phyloP scores from a whole-genome alignment of 2,329 filamentous ascomycete species.

The Talaromyces islandicus region DNA sequence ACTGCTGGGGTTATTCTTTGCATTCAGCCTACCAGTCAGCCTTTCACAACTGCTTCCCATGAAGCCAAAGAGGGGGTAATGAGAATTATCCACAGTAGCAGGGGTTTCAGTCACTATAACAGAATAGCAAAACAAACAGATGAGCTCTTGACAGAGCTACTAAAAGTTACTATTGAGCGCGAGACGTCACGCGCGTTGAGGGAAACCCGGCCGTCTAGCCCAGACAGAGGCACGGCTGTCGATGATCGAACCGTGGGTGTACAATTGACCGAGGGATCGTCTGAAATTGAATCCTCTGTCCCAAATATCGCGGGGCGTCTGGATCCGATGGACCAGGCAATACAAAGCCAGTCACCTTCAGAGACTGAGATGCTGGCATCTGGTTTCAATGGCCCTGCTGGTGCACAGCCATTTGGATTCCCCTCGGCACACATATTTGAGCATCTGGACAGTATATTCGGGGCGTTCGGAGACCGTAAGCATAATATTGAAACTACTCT shows the following conservation, averaged over 20 bases:
- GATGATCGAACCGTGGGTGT: background rate
- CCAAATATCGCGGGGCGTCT: background rate
- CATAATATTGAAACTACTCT: background rate
- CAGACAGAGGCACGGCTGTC: background rate
- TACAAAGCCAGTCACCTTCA: background rate
- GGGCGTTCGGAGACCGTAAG: background rate
- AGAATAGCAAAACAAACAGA: slow-evolving; percentile 22
- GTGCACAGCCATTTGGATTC: background rate
- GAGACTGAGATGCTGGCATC: background rate
- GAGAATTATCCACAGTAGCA: slow-evolving; percentile 21
- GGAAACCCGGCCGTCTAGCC: background rate
- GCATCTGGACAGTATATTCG: background rate
- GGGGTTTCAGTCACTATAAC: slow-evolving; percentile 16
- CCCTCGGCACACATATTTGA: background rate
- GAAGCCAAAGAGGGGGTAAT: slow-evolving; percentile 26
- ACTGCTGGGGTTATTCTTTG: slow-evolving; percentile 21
- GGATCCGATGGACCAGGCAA: background rate
- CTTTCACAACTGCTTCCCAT: slow-evolving; percentile 20
- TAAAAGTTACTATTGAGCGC: slow-evolving; percentile 18
- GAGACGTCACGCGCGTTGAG: slow-evolving; percentile 13
- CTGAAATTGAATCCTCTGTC: background rate
- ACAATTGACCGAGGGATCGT: background rate
- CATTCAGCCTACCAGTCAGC: slow-evolving; percentile 22
- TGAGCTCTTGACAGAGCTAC: slow-evolving; percentile 20
- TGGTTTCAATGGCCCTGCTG: background rate